Evolutionary conservation across 345 rosid species (phyloP), one percentile per base, ranked within the genome.

Genomic region (Salix exigua): DNA sequence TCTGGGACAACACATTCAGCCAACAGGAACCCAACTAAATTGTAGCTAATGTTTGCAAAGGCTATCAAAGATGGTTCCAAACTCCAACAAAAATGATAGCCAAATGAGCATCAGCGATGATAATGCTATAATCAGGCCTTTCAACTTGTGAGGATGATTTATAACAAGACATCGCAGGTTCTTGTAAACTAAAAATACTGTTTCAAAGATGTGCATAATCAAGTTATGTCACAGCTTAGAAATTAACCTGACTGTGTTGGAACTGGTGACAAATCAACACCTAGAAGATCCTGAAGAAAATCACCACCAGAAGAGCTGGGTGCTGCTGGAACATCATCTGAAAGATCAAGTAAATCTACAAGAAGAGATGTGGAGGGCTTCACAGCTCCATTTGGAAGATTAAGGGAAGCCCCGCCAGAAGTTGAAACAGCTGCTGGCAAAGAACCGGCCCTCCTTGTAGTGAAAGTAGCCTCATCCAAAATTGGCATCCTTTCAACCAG

Each of bases 401-500:
- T 93, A 85, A 87, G 82, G 65, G 97, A 81, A 73, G 92, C 66
- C 60, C 87, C 88, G 40, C 81, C 69, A 9, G 91, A 84, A 78
- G 91, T 75, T 85, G 98, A 91, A 85, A 74, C 89, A 83, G 91
- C 77, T 71, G 90, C 78, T 38, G 91, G 92, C 76, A 96, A 76
- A 73, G 92, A 88, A 77, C 97, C 91, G 38, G 95, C 89, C 83
- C 94, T 94, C 88, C 97, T 89, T 79, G 87, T 93, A 84, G 88
- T 89, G 86, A 92, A 92, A 75, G 95, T 88, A 80, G 95, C 95
- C 88, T 96, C 97, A 88, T 96, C 99, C 83, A 94, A 78, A 78
- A 96, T 97, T 2, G 99, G 99, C 98, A 96, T 96, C 83, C 98
- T 90, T 84, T 94, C 99, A 82, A 96, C 92, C 83, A 96, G 86